phyloP scores from a whole-genome alignment of 2,329 filamentous ascomycete genomes.

The Ilyonectria robusta region DNA sequence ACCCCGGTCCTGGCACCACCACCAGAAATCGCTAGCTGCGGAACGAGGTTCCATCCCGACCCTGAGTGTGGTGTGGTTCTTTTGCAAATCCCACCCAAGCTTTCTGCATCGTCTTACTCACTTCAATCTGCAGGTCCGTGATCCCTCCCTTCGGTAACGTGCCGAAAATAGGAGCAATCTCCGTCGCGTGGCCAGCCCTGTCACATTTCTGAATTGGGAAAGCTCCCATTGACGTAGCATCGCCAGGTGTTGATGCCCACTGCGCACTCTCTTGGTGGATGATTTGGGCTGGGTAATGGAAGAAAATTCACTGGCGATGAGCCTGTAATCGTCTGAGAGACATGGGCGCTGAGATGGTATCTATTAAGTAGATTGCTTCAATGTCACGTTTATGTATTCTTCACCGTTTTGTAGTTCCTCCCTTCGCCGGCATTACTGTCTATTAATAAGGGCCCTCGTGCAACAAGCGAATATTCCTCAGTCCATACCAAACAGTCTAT shows the following conservation, averaged over 20 bases:
- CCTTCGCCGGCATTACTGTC: slow-evolving; percentile 46
- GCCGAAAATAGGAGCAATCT: slow-evolving; percentile 61
- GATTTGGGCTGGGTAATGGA: slow-evolving; percentile 40
- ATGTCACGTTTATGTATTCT: background rate
- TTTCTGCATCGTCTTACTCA: slow-evolving; percentile 46
- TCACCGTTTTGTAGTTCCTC: slow-evolving; percentile 10
- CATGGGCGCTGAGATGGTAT: slow-evolving; percentile 37
- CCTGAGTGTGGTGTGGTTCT: slow-evolving; percentile 42
- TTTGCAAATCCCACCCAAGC: slow-evolving; percentile 49
- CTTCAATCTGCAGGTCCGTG: slow-evolving; percentile 37
- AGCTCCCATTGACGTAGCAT: slow-evolving; percentile 64
- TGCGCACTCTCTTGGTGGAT: slow-evolving; percentile 50
- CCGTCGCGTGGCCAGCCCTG: slow-evolving; percentile 62
- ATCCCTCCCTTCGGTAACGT: slow-evolving; percentile 42
- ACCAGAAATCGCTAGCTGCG: slow-evolving; percentile 45
- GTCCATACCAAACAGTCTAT: slow-evolving; percentile 32
- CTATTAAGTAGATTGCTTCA: slow-evolving; percentile 20
- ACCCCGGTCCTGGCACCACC: slow-evolving; percentile 36
- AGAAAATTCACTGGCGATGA: slow-evolving; percentile 38
- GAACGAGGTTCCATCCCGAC: slow-evolving; percentile 44
- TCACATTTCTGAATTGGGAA: slow-evolving; percentile 59
- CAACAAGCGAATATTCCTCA: slow-evolving; percentile 21
- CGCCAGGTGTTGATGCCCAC: slow-evolving; percentile 59
- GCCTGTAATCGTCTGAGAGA: slow-evolving; percentile 37
- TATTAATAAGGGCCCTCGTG: slow-evolving; percentile 43